These are phyloP conservation scores for Suhomyces tanzawaensis DNA, from an alignment of 805 yeast genomes.

Conservation along the genomic window DNA sequence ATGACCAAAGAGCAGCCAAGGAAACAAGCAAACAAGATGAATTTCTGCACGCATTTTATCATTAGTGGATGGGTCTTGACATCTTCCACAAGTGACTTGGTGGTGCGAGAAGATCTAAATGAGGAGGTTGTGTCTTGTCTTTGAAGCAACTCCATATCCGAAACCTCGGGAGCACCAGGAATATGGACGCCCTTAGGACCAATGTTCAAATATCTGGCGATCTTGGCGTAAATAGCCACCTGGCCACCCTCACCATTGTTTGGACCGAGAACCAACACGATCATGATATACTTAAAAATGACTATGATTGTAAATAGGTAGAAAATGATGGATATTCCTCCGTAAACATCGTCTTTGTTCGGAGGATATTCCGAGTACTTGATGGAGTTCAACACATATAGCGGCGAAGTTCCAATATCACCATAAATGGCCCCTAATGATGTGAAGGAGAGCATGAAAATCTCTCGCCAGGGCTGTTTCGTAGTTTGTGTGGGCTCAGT, in stretches of 20 bases:
- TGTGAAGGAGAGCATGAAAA: slow-evolving; percentile 35
- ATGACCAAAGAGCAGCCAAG: slow-evolving; percentile 56
- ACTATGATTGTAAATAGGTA: slow-evolving; percentile 56
- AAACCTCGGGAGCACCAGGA: slow-evolving; percentile 36
- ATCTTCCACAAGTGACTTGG: slow-evolving; percentile 11
- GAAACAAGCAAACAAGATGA: slow-evolving; percentile 42
- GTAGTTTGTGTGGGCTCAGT: background rate
- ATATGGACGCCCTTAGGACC: slow-evolving; percentile 46
- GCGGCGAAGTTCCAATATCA: slow-evolving; percentile 61
- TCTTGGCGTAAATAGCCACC: slow-evolving; percentile 59
- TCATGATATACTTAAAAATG: slow-evolving; percentile 47
- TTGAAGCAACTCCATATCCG: slow-evolving; percentile 26
- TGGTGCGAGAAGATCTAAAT: slow-evolving; percentile 17
- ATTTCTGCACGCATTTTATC: slow-evolving; percentile 26
- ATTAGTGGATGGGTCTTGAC: slow-evolving; percentile 23
- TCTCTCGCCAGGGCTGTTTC: slow-evolving; percentile 19
- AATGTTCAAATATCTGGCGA: slow-evolving; percentile 47
- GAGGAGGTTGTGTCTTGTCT: slow-evolving; percentile 40
- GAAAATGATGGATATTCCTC: slow-evolving; percentile 52
- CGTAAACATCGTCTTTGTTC: slow-evolving; percentile 40
- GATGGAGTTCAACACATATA: slow-evolving; percentile 45
- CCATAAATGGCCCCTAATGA: slow-evolving; percentile 65
- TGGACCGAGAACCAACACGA: slow-evolving; percentile 51
- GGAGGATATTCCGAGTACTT: slow-evolving; percentile 29
- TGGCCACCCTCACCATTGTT: slow-evolving; percentile 65